A percentile compares a stretch with the other conserved stretches of the same genome.
Conservation (phyloP, 331 rosid species). For the Telfairia occidentalis region DNA sequence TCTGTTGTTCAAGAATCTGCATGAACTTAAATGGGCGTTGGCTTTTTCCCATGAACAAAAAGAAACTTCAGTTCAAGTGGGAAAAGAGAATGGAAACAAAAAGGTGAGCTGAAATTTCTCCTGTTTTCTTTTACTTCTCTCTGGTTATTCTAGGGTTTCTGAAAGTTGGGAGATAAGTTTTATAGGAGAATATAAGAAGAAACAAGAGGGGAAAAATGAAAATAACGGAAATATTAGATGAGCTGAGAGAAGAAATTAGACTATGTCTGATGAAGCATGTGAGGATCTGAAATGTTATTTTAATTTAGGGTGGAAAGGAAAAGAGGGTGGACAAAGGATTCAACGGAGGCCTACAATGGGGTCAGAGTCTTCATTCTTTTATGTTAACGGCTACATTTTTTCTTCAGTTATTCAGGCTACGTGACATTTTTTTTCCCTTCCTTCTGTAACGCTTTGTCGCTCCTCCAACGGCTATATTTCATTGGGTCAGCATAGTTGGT, state of each 20-base stretch:
- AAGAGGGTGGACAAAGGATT: not conserved
- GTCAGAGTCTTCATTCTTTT: not conserved
- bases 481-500: constrained; percentile 1
- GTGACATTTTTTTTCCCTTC: not conserved
- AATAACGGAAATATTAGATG: constrained; percentile 5
- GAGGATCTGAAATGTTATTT: constrained; percentile 1
- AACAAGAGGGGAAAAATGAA: not conserved
- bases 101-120: not conserved
- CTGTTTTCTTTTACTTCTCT: not conserved
- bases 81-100: constrained; percentile 3
- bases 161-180: constrained; percentile 5
- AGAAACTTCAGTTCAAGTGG: not conserved
- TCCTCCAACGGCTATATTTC: constrained; percentile 60
- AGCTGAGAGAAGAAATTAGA: not conserved
- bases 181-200: not conserved
- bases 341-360: not conserved
- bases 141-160: constrained; percentile 4
- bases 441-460: constrained; percentile 9
- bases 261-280: not conserved
- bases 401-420: not conserved
- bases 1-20: constrained; percentile 11
- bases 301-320: not conserved
- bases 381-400: constrained; percentile 12
- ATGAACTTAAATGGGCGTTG: constrained; percentile 17
- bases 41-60: constrained; percentile 4